Conservation (phyloP, 352 stramenopile species). For the Pythium dissotocum region DNA sequence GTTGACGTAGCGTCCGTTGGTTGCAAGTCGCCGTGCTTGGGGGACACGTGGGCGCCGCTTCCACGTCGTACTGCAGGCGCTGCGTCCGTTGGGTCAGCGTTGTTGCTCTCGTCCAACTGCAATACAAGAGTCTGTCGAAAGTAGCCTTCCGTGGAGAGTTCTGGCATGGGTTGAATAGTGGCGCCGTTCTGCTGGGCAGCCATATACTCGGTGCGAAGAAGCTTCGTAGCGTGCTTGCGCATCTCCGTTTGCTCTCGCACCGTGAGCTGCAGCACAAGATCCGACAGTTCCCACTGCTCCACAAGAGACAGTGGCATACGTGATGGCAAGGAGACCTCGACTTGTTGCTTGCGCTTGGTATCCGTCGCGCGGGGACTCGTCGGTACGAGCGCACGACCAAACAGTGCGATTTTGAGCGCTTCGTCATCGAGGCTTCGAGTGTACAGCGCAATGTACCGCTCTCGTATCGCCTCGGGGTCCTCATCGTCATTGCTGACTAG, state of each 20-base stretch:
- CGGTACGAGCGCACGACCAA: conserved; percentile 37
- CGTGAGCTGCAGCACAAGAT: conserved; percentile 49
- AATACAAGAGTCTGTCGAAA: neutral
- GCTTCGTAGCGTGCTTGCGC: conserved; percentile 40
- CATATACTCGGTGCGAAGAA: conserved; percentile 42
- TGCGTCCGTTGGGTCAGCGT: conserved; percentile 24
- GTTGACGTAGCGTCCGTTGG: conserved; percentile 18
- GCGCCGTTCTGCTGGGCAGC: conserved; percentile 5
- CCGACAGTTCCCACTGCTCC: conserved; percentile 69
- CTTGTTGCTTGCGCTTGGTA: conserved; percentile 13
- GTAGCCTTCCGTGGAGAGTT: neutral
- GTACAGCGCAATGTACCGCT: conserved; percentile 65
- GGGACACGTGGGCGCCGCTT: conserved; percentile 10
- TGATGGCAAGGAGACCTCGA: conserved; percentile 26
- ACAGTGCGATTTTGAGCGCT: conserved; percentile 44
- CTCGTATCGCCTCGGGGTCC: conserved; percentile 10
- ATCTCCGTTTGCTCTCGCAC: conserved; percentile 54
- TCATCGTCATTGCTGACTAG: neutral
- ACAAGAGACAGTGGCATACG: conserved; percentile 38
- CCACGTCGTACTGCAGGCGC: conserved; percentile 22
- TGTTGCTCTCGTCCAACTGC: neutral
- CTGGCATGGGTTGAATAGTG: neutral
- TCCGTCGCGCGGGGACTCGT: conserved; percentile 26
- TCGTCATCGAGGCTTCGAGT: conserved; percentile 45
- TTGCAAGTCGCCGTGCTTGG: conserved; percentile 3